Base-by-base conservation (phyloP, 2,329 filamentous ascomycete species). In the Colletotrichum higginsianum region DNA sequence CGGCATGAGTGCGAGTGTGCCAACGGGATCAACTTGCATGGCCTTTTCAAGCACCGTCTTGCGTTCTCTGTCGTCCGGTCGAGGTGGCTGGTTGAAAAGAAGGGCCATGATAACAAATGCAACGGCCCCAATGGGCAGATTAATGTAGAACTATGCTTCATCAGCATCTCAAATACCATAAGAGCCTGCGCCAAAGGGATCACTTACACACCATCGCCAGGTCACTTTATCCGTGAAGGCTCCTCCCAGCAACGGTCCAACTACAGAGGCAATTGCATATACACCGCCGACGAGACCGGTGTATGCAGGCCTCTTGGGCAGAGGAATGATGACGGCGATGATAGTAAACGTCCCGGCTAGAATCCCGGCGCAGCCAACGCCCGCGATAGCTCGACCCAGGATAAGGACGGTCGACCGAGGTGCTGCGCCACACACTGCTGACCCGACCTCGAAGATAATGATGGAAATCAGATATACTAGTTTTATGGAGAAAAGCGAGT, bases 231-330 rank as follows among this genome's bases (percentile, higher is more conserved):
- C 73, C 0, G 79, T 79, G 18, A 81, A 79, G 0, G 71, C 76
- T 0, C 80, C 77, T 35, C 77, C 79, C 4, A 80, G 49, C 1
- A 78, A 65, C 1, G 77, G 77, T 0, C 75, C 78, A 47, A 74
- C 50, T 0, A 74, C 66, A 2, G 69, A 72, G 9, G 82, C 82
- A 60, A 86, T 78, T 11, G 80, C 82, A 63, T 79, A 84, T 63
- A 83, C 81, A 23, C 74, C 79, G 12, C 79, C 79, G 21, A 83
- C 76, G 7, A 84, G 71, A 56, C 85, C 85, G n/a, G 77, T 79
- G 57, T 79, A 82, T 42, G 81, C 66, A 30, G 81, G 79, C 7
- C 81, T 71, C 38, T 75, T 77, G 8, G 76, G 76, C 26, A 82
- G 74, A 11, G 81, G 80, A 2, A 82, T 78, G 1, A 77, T 78